These are phyloP conservation scores for Angomonas deanei DNA, from an alignment of 208 protist genomes.

Conservation along the genomic window DNA sequence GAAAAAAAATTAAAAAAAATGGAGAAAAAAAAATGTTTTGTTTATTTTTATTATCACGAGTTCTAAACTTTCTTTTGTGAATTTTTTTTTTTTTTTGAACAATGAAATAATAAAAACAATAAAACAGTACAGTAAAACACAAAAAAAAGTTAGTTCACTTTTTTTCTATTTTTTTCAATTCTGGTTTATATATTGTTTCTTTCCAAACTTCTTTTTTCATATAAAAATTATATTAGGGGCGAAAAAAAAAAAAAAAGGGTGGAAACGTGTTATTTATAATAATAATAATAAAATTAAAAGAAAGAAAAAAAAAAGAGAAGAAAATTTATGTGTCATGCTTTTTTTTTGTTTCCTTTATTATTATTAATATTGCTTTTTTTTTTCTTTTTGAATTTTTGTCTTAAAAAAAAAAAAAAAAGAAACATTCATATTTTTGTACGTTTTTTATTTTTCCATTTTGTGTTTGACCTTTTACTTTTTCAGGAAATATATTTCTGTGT, in stretches of 20 bases:
- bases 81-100: neutral
- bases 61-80: neutral
- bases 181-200: neutral
- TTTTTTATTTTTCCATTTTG: too few species aligned
- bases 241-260: slow-evolving; percentile 3
- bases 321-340: slow-evolving; percentile 3
- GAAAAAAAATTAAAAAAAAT: too few species aligned
- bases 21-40: too few species aligned
- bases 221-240: neutral
- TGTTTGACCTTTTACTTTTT: too few species aligned
- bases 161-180: neutral
- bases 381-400: slow-evolving; percentile 1
- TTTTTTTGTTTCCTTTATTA: neutral
- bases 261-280: neutral
- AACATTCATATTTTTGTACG: too few species aligned
- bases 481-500: neutral
- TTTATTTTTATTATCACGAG: neutral
- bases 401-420: slow-evolving; percentile 13
- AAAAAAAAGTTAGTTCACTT: neutral
- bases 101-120: slow-evolving; percentile 11
- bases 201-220: neutral
- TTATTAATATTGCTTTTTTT: neutral
- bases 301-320: slow-evolving; percentile 18
- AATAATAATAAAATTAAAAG: slow-evolving; percentile 8
- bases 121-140: neutral